Evolutionary conservation across 1,284 basidiomycete genomes (phyloP), one percentile per base, ranked within the genome.

Genomic region (Macrocystidia cucumis): DNA sequence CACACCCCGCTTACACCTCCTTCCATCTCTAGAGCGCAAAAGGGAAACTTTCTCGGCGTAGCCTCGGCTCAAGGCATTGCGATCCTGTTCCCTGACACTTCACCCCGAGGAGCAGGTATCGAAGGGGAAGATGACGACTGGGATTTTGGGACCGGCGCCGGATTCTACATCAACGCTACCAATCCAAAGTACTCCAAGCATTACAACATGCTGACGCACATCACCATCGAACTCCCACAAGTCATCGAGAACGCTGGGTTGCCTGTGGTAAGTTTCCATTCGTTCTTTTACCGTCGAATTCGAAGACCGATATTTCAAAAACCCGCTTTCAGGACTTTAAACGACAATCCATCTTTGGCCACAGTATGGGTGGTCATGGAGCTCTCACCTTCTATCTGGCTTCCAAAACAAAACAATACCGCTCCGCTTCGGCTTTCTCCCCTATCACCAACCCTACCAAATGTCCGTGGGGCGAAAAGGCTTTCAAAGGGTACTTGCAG

Each of bases 21-120:
- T 37, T 12, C 30, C 14, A 24, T 30, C 25, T 9, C 5, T 47
- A 89, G 88, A 0, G 77, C 91, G 1, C 89, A 92, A 61, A 96
- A 97, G 58, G 91, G 87, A 17, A 75, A 74, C 6, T 90, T 96
- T 60, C 64, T 95, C 32, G 72, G 77, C 18, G 76, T 82, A 18
- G 91, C 92, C 1, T 75, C 87, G 2, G 66, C 76, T 22, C 78
- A 92, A 50, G 83, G 84, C 3, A 83, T 99, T 39, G 93, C 95
- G 0, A 64, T 98, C 32, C 78, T 98, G 26, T 96, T 97, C 57
- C 91, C 96, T 0, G 96, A 99, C 55, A 98, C 96, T 0, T 91
- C 86, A 25, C 96, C 96, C 2, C 75, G 95, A 20, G 92, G 91
- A 1, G 93, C 95, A 1, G 82, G 80, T n/a, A 72, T 92, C 39